Base-by-base conservation (phyloP, 495 filamentous ascomycete genomes). In the Amphirosellinia nigrospora region DNA sequence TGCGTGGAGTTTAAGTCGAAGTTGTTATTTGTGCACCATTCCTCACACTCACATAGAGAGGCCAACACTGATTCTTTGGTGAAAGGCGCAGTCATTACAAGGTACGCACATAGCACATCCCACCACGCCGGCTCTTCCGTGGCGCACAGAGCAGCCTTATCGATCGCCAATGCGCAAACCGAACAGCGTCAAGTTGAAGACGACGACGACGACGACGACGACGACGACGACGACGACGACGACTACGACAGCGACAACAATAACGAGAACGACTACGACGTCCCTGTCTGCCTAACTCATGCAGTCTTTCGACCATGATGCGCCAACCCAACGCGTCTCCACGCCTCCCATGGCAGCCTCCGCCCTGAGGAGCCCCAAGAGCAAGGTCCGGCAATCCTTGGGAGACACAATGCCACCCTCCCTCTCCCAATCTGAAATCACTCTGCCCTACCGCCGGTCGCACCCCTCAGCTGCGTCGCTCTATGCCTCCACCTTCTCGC, bases 391-490 rank as follows among this genome's bases (percentile, higher is more conserved):
- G 32, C 82, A 78, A 30, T 77, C 82, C 23, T 74, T 75, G 32
- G 75, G 78, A 67, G 58, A 79, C 62, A 60, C 71, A 69, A 69
- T 78, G 48, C 63, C 73, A 21, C 72, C 82, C 55, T 77, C 79
- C 62, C 77, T 82, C 50, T 77, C 79, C 60, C 77, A 79, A 39
- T 81, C 83, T 74, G 82, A 80, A 39, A 55, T 84, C 23, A 83
- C 82, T 45, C 79, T 89, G 48, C 82, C 83, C 58, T 85, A 86
- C 59, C 76, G 86, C 48, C 80, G 79, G 41, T 83, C 86, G 36
- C 87, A 82, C 67, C 83, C 88, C 8, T 89, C 89, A 72, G 76
- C 90, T 75, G 81, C 88, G 73, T 82, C 86, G 72, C 79, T 90
- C 77, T 85, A 89, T 80, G 80, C 88, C 78, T 82, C 85, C 1